Evolutionary conservation across 1,139 yeast species (phyloP).

Genomic region (Pichia sp.): DNA sequence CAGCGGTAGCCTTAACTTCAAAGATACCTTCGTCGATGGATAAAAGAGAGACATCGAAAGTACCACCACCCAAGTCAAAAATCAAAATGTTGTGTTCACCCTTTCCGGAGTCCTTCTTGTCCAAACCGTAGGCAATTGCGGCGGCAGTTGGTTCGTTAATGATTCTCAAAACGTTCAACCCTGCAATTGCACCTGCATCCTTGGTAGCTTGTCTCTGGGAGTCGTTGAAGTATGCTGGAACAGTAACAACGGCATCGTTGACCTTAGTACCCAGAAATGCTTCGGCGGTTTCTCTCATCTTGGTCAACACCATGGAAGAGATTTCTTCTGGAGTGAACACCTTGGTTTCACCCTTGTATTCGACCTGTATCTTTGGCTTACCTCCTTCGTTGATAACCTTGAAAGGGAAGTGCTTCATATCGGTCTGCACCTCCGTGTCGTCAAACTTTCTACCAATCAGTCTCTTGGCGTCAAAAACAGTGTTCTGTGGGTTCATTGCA

Average conservation of each 20-base stretch:
- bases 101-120: conserved; percentile 58
- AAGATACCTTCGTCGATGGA: conserved; percentile 94
- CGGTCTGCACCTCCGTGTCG: conserved; percentile 76
- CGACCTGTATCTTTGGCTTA: conserved; percentile 77
- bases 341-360: conserved; percentile 65
- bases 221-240: conserved; percentile 59
- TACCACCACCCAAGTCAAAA: conserved; percentile 98
- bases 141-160: conserved; percentile 63
- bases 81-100: conserved; percentile 84
- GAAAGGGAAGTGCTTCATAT: conserved; percentile 79
- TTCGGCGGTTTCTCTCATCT: conserved; percentile 92
- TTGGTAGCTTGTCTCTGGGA: conserved; percentile 63
- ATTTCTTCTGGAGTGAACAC: conserved; percentile 84
- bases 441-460: conserved; percentile 74
- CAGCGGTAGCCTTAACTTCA: conserved; percentile 96
- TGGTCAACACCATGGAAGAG: conserved; percentile 84
- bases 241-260: conserved; percentile 73
- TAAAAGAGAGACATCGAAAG: conserved; percentile 91
- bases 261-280: conserved; percentile 64
- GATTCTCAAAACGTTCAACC: conserved; percentile 55
- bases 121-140: conserved; percentile 61
- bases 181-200: conserved; percentile 61
- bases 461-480: conserved; percentile 83
- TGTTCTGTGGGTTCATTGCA: conserved; percentile 72
- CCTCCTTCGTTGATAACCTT: conserved; percentile 62